A percentile compares a stretch with the other conserved stretches of the same genome.
These are phyloP conservation scores for Spatholobus suberectus DNA, from an alignment of 306 rosid genomes.

Conservation along the genomic window DNA sequence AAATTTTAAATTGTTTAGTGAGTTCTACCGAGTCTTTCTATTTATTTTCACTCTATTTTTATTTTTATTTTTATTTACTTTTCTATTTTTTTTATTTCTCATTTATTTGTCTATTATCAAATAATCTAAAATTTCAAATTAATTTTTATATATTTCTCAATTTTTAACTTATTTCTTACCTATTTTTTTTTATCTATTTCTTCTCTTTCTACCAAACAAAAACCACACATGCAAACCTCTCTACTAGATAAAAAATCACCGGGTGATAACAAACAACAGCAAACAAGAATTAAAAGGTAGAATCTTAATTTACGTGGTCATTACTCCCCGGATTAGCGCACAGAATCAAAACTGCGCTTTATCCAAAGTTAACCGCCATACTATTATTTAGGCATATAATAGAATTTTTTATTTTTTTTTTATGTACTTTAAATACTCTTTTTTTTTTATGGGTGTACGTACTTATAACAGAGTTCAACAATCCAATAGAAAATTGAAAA, in stretches of 20 bases:
- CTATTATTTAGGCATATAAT: background rate
- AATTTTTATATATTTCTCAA: too few species aligned
- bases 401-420: background rate
- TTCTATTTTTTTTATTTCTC: background rate
- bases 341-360: background rate
- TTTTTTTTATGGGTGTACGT: background rate
- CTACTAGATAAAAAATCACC: background rate
- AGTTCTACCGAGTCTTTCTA: too few species aligned
- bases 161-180: too few species aligned
- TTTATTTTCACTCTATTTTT: too few species aligned
- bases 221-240: background rate
- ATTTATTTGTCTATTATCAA: too few species aligned
- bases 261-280: background rate
- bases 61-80: background rate
- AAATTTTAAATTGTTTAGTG: too few species aligned
- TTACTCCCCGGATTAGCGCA: too few species aligned
- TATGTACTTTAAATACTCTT: background rate
- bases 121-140: too few species aligned
- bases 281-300: background rate
- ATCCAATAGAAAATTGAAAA: slow-evolving; percentile 24
- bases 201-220: too few species aligned
- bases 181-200: too few species aligned
- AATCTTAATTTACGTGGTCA: background rate
- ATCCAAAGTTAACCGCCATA: background rate
- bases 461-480: background rate